Evolutionary conservation across 1,139 yeast species (phyloP).

Genomic region (Lodderomyces pseudojiufengensis): DNA sequence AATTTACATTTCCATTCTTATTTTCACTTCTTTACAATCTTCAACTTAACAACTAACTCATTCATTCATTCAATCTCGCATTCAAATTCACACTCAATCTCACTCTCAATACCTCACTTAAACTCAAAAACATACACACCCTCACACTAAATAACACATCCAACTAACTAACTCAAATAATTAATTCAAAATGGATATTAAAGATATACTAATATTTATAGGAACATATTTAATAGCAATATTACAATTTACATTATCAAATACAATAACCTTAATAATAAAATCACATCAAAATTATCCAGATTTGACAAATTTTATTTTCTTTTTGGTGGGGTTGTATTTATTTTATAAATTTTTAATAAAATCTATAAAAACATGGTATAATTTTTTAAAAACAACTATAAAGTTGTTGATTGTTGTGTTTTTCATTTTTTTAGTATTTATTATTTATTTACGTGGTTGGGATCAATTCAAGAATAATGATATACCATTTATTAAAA

Average conservation of each 20-base stretch:
- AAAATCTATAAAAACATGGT: constrained; percentile 25
- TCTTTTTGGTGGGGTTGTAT: constrained; percentile 21
- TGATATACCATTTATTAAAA: constrained; percentile 18
- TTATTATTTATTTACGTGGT: constrained; percentile 19
- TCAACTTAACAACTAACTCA: no score
- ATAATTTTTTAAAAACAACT: constrained; percentile 20
- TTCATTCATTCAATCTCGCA: no score
- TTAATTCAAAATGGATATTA: constrained; percentile 11
- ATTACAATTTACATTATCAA: constrained; percentile 15
- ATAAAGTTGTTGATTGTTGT: constrained; percentile 18
- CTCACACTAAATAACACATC: no score
- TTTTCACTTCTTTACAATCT: no score
- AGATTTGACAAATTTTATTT: constrained; percentile 19
- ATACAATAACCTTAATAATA: constrained; percentile 15
- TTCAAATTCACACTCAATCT: no score
- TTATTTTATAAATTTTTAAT: constrained; percentile 20
- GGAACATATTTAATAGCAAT: constrained; percentile 14
- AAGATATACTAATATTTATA: constrained; percentile 14
- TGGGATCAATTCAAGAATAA: constrained; percentile 16
- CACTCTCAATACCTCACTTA: no score
- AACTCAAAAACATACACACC: no score
- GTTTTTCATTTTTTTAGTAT: constrained; percentile 11
- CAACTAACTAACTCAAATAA: constrained; percentile 1
- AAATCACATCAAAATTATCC: constrained; percentile 23
- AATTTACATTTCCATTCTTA: no score